These are phyloP conservation scores for Dactylellina parvicollis DNA, from an alignment of 2,329 filamentous ascomycete species.

Conservation along the genomic window DNA sequence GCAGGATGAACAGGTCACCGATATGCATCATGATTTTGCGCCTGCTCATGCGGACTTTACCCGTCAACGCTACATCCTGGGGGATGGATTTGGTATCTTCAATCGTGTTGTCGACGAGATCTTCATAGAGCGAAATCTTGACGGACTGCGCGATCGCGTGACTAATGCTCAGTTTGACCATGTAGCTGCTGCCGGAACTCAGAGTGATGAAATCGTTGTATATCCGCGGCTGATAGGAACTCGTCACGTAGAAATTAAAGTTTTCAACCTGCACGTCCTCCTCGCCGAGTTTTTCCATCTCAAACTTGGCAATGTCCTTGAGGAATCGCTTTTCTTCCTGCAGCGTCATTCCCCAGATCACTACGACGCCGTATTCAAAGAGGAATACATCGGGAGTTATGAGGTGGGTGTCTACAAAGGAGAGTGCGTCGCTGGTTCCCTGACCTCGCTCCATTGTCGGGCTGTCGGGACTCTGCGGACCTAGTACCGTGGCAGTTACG, in stretches of 20 bases:
- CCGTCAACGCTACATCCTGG: constrained; percentile 88
- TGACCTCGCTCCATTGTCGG: constrained; percentile 55
- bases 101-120: constrained; percentile 91
- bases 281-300: constrained; percentile 84
- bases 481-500: constrained; percentile 41
- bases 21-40: constrained; percentile 99
- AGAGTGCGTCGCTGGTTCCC: constrained; percentile 60
- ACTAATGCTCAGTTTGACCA: constrained; percentile 96
- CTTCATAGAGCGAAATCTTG: constrained; percentile 75
- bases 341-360: constrained; percentile 98
- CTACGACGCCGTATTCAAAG: constrained; percentile 96
- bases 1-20: constrained; percentile 94
- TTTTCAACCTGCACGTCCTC: constrained; percentile 95
- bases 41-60: constrained; percentile 86
- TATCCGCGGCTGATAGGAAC: constrained; percentile 96
- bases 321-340: constrained; percentile 88
- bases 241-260: constrained; percentile 99
- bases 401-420: constrained; percentile 56
- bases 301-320: constrained; percentile 93
- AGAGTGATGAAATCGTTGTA: constrained; percentile 99
- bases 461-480: constrained; percentile 29
- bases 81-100: constrained; percentile 93
- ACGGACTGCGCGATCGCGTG: constrained; percentile 95
- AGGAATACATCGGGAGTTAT: constrained; percentile 95
- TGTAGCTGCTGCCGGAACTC: constrained; percentile 93